Conservation (phyloP, 2,329 filamentous ascomycete genomes). For the Volutella citrinella region DNA sequence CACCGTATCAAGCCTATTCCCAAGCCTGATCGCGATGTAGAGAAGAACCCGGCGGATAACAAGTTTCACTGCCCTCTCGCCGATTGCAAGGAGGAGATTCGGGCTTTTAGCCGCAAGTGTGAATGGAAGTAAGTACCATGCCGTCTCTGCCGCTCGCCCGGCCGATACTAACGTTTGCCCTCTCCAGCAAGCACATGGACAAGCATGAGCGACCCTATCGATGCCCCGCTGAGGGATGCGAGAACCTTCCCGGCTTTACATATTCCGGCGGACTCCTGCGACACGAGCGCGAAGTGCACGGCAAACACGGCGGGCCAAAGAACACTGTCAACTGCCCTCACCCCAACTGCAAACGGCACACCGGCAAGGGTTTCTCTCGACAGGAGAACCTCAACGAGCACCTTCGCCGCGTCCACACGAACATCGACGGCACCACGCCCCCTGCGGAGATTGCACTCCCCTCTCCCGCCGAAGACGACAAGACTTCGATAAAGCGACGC, state of each 20-base stretch:
- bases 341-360: constrained; percentile 82
- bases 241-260: constrained; percentile 90
- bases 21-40: constrained; percentile 56
- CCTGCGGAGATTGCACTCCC: constrained; percentile 29
- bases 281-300: constrained; percentile 91
- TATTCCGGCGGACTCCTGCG: constrained; percentile 87
- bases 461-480: constrained; percentile 46
- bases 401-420: constrained; percentile 80
- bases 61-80: constrained; percentile 72
- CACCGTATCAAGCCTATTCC: constrained; percentile 51
- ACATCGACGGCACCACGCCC: constrained; percentile 36
- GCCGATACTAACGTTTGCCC: no score
- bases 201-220: constrained; percentile 94
- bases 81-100: constrained; percentile 63
- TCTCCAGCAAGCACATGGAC: constrained; percentile 89
- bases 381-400: constrained; percentile 95
- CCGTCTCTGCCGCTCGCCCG: no score
- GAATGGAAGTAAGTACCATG: constrained; percentile 96
- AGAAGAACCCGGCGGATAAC: constrained; percentile 67
- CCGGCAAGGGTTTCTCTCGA: constrained; percentile 84
- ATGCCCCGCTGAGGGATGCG: constrained; percentile 77
- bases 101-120: constrained; percentile 76
- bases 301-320: constrained; percentile 83
- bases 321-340: constrained; percentile 86
- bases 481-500: constrained; percentile 45